Percentiles rank a stretch among this genome's conserved stretches.
phyloP scores from a whole-genome alignment of 495 filamentous ascomycete species.

The Podospora australis region DNA sequence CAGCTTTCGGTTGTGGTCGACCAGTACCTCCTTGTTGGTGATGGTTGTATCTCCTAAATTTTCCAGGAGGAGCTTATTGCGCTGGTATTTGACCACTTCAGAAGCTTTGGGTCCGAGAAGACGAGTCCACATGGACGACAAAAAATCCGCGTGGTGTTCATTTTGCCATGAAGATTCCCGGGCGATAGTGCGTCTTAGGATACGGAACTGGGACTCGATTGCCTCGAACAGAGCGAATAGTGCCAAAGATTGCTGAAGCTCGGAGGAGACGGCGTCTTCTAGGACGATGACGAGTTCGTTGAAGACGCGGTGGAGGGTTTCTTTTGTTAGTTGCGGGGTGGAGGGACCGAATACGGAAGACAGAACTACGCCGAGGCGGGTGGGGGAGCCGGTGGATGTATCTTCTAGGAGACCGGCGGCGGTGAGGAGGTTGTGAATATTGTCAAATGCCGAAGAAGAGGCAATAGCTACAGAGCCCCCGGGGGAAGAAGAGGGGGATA shows the following conservation, averaged over 20 bases:
- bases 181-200: conserved; percentile 76
- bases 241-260: conserved; percentile 66
- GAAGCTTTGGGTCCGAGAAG: conserved; percentile 66
- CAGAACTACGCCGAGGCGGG: conserved; percentile 56
- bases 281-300: conserved; percentile 79
- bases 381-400: conserved; percentile 51
- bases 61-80: conserved; percentile 67
- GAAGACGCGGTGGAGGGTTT: conserved; percentile 77
- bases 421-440: conserved; percentile 69
- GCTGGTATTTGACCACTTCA: conserved; percentile 77
- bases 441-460: conserved; percentile 58
- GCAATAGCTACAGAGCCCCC: conserved; percentile 55
- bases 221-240: conserved; percentile 80
- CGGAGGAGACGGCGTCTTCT: conserved; percentile 79
- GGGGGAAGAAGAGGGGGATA: conserved; percentile 42
- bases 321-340: conserved; percentile 66
- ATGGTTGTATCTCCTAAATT: conserved; percentile 76
- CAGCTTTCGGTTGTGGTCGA: conserved; percentile 76
- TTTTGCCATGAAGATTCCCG: conserved; percentile 77
- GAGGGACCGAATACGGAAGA: conserved; percentile 73
- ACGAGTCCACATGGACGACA: conserved; percentile 77
- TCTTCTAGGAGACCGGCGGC: conserved; percentile 64
- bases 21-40: conserved; percentile 74
- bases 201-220: conserved; percentile 82
- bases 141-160: conserved; percentile 67